phyloP scores from a whole-genome alignment of 2,329 filamentous ascomycete genomes.

The Fusarium gaditjirri region DNA sequence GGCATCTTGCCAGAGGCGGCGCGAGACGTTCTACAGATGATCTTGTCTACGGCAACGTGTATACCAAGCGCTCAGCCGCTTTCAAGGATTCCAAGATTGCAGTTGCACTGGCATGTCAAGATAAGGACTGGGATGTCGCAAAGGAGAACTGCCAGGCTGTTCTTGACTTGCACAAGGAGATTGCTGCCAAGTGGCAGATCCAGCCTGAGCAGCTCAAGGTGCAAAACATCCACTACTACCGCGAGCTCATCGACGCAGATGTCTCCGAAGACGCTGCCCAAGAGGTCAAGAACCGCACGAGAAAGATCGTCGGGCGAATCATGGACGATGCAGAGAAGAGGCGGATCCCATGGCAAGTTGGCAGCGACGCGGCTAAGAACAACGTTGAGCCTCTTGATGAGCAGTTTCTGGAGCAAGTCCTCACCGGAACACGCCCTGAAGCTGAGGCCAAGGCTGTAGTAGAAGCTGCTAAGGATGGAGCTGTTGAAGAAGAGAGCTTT shows the following conservation, averaged over 20 bases:
- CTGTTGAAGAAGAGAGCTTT: neutral
- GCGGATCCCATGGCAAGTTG: conserved; percentile 13
- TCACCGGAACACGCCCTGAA: neutral
- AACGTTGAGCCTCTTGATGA: conserved; percentile 7
- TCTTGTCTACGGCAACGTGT: conserved; percentile 3
- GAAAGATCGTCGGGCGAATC: neutral
- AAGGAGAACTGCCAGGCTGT: neutral
- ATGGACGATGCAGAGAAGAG: conserved; percentile 11
- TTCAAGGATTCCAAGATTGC: conserved; percentile 16
- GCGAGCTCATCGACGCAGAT: neutral
- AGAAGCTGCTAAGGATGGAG: rapidly evolving
- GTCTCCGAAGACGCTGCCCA: neutral
- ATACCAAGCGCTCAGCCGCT: conserved; percentile 16
- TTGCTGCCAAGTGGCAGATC: conserved; percentile 1
- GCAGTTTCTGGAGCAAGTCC: neutral
- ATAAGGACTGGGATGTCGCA: neutral
- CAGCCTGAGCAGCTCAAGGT: neutral
- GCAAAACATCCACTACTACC: conserved; percentile 2
- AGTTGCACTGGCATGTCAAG: neutral
- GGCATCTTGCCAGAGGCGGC: neutral
- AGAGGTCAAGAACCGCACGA: neutral
- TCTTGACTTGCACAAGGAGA: neutral
- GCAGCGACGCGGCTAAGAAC: neutral
- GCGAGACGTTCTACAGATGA: neutral
- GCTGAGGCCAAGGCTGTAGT: rapidly evolving